phyloP scores from a whole-genome alignment of 352 stramenopile species.

The Globisporangium iwayamae region DNA sequence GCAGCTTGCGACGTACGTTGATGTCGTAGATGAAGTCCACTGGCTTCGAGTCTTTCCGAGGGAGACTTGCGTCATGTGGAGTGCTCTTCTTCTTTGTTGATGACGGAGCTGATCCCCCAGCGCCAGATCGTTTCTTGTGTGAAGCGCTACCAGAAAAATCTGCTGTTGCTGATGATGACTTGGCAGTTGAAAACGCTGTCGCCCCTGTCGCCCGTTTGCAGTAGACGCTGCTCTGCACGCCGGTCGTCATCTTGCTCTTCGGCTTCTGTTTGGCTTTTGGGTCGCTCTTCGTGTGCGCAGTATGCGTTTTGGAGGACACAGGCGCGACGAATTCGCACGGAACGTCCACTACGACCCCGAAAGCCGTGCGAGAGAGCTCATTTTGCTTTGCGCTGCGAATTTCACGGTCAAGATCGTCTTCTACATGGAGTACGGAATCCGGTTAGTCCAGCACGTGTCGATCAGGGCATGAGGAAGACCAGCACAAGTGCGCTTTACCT shows the following conservation, averaged over 20 bases:
- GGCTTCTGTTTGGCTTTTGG: slow-evolving; percentile 15
- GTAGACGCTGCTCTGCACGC: slow-evolving; percentile 21
- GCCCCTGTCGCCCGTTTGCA: slow-evolving; percentile 27
- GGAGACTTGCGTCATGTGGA: neutral
- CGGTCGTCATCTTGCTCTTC: slow-evolving; percentile 12
- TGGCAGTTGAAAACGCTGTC: slow-evolving; percentile 14
- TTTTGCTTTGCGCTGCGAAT: slow-evolving; percentile 11
- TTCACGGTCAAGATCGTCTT: slow-evolving; percentile 15
- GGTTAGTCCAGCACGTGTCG: no score
- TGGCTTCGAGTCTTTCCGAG: slow-evolving; percentile 13
- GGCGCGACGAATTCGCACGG: slow-evolving; percentile 46
- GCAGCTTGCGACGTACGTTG: slow-evolving; percentile 39
- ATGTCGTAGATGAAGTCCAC: slow-evolving; percentile 80
- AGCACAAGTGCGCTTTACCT: slow-evolving; percentile 9
- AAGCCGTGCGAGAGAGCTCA: slow-evolving; percentile 33
- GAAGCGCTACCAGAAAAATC: neutral
- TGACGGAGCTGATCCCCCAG: neutral
- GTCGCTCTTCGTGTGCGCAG: neutral
- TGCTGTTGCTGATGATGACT: neutral
- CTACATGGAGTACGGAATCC: neutral
- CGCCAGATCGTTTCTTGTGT: slow-evolving; percentile 1
- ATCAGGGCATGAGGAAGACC: neutral
- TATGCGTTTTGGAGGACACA: neutral
- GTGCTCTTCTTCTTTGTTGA: neutral
- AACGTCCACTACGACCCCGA: slow-evolving; percentile 30